Evolutionary conservation across 306 rosid species (phyloP).

Genomic region (Astragalus glycyphyllos): DNA sequence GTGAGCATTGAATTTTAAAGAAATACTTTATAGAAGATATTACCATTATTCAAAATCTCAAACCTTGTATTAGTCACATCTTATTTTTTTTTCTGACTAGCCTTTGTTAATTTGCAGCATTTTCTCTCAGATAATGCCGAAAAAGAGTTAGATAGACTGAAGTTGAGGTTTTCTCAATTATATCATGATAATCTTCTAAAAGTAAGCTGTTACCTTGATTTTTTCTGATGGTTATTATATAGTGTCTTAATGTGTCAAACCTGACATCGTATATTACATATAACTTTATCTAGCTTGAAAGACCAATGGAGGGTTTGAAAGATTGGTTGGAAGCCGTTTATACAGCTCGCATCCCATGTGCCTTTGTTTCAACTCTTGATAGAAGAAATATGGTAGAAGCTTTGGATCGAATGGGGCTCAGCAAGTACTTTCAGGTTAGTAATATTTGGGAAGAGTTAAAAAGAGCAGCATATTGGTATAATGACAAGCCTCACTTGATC

Average conservation of each 20-base stretch:
- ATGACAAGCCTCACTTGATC: constrained; percentile 16
- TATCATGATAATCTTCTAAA: constrained; percentile 77
- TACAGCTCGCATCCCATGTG: constrained; percentile 93
- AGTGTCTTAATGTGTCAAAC: constrained; percentile 31
- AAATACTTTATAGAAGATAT: constrained; percentile 18
- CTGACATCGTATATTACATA: constrained; percentile 16
- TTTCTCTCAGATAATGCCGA: constrained; percentile 64
- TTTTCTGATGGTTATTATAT: constrained; percentile 16
- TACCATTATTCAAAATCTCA: constrained; percentile 14
- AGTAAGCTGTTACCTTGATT: constrained; percentile 56
- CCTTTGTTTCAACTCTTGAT: constrained; percentile 93
- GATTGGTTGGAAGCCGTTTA: constrained; percentile 95
- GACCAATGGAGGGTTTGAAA: constrained; percentile 78
- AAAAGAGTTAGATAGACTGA: constrained; percentile 67
- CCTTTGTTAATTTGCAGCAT: constrained; percentile 62
- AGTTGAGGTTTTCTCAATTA: constrained; percentile 79
- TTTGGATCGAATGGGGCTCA: constrained; percentile 75
- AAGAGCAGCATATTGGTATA: constrained; percentile 12
- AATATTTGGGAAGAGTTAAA: constrained; percentile 32
- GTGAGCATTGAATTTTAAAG: constrained; percentile 14
- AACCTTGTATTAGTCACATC: constrained; percentile 1
- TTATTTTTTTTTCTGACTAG: constrained; percentile 40
- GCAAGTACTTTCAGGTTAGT: constrained; percentile 90
- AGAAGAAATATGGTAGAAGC: constrained; percentile 77
- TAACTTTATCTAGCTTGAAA: constrained; percentile 62